Conservation (phyloP, 306 rosid species). For the Prunus padus region DNA sequence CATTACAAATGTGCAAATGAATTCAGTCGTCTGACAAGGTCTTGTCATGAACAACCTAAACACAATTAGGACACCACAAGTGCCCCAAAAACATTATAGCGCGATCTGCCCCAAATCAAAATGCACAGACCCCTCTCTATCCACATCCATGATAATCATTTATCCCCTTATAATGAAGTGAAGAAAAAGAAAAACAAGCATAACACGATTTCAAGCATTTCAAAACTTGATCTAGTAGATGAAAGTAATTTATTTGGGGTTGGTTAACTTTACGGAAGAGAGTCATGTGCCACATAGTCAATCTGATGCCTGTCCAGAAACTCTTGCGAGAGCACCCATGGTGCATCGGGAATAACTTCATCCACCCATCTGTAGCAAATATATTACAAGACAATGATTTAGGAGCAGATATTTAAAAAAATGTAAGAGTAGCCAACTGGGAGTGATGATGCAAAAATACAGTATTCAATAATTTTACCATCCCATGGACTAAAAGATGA, state of each 20-base stretch:
- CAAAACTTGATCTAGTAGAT: neutral
- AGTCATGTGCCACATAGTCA: conserved; percentile 88
- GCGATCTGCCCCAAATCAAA: neutral
- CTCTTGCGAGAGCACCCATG: conserved; percentile 79
- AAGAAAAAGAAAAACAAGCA: neutral
- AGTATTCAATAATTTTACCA: neutral
- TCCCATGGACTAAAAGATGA: neutral
- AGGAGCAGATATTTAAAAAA: neutral
- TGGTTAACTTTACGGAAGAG: conserved; percentile 80
- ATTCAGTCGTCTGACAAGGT: neutral
- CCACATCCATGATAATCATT: neutral
- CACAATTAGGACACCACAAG: neutral
- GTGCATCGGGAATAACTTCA: conserved; percentile 94
- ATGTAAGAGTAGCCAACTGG: neutral
- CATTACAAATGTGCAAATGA: neutral
- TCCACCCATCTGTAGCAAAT: conserved; percentile 85
- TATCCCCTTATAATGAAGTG: neutral
- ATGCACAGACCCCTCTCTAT: no score
- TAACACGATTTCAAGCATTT: neutral
- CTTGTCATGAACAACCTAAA: neutral
- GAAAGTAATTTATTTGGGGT: neutral
- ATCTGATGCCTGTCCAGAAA: conserved; percentile 81
- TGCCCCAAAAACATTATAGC: neutral
- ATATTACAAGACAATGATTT: neutral
- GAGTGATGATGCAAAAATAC: neutral